phyloP scores from a whole-genome alignment of 305 asterid genomes.

The Striga hermonthica region DNA sequence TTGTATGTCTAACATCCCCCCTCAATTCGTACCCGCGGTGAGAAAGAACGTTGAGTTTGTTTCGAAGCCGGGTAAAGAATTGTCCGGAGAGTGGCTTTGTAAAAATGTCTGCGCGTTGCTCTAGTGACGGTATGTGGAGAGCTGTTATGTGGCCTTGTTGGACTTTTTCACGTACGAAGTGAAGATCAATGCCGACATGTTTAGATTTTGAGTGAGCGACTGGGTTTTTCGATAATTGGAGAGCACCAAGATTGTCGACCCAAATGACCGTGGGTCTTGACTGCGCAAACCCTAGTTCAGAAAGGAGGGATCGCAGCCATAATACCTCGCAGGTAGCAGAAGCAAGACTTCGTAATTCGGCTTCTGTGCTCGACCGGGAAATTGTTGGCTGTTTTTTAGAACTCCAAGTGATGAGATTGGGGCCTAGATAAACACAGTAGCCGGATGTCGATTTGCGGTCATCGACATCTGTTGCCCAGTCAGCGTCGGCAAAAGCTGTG shows the following conservation, averaged over 20 bases:
- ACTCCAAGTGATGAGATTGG: not conserved
- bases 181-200: not conserved
- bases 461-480: too few species aligned
- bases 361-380: not conserved
- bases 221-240: too few species aligned
- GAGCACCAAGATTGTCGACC: not conserved
- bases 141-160: not conserved
- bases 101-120: not conserved
- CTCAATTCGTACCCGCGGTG: not conserved
- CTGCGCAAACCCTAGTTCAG: not conserved
- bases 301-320: not conserved
- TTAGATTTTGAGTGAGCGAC: not conserved
- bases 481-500: not conserved
- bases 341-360: not conserved
- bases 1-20: too few species aligned
- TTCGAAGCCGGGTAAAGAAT: not conserved
- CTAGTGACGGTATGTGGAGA: not conserved
- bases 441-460: not conserved
- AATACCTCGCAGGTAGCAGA: not conserved
- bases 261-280: not conserved
- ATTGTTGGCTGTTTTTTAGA: not conserved
- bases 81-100: not conserved
- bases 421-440: not conserved
- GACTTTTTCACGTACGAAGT: not conserved
- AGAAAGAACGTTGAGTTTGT: too few species aligned